These are phyloP conservation scores for Xylaria nigripes DNA, from an alignment of 495 filamentous ascomycete species.

Conservation along the genomic window DNA sequence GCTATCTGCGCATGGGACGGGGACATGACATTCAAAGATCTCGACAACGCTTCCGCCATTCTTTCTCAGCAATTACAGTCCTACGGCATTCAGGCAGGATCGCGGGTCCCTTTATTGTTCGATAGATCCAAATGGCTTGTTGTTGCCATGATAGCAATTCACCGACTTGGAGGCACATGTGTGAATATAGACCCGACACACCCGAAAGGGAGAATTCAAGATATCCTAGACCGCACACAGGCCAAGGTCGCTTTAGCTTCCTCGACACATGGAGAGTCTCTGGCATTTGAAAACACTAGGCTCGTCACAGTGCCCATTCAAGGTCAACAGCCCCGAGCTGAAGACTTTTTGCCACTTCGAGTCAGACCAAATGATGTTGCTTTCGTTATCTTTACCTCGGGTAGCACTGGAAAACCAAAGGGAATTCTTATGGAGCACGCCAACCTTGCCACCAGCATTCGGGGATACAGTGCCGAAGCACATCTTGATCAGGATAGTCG, in stretches of 20 bases:
- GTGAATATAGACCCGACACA: conserved; percentile 17
- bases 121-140: conserved; percentile 50
- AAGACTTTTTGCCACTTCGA: neutral
- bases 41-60: conserved; percentile 29
- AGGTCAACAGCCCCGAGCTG: neutral
- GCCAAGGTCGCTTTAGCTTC: neutral
- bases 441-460: conserved; percentile 29
- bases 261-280: neutral
- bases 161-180: conserved; percentile 31
- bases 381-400: conserved; percentile 41
- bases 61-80: conserved; percentile 22
- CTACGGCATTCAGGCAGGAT: conserved; percentile 42
- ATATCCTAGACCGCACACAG: conserved; percentile 25
- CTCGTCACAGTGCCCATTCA: neutral
- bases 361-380: conserved; percentile 2
- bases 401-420: conserved; percentile 13
- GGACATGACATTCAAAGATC: conserved; percentile 25
- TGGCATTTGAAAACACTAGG: neutral
- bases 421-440: conserved; percentile 43
- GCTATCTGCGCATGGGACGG: conserved; percentile 37
- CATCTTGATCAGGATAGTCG: conserved; percentile 28
- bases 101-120: conserved; percentile 48
- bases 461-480: conserved; percentile 20
- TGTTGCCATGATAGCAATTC: conserved; percentile 43
- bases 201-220: conserved; percentile 20